phyloP scores from a whole-genome alignment of 2,329 filamentous ascomycete genomes.

The Fusarium pseudocircinatum region DNA sequence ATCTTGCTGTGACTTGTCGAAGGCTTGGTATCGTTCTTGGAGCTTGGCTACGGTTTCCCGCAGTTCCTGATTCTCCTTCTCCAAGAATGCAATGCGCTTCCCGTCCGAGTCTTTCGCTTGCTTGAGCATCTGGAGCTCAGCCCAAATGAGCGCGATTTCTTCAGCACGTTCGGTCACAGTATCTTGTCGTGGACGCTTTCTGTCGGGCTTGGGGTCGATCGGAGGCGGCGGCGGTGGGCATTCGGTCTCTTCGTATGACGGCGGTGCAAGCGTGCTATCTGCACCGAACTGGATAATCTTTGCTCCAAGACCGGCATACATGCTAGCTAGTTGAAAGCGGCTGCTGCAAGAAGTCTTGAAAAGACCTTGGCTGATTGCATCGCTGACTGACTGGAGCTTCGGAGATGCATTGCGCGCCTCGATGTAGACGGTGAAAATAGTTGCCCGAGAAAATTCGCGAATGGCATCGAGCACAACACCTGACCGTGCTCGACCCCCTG shows the following conservation, averaged over 20 bases:
- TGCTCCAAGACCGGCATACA: conserved; percentile 20
- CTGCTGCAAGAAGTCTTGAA: not conserved
- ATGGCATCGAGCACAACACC: conserved; percentile 23
- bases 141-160: not conserved
- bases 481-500: conserved; percentile 7
- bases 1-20: not conserved
- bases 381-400: conserved; percentile 5
- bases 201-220: not conserved
- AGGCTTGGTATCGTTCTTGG: not conserved
- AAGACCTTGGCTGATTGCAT: conserved; percentile 2
- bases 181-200: conserved; percentile 13
- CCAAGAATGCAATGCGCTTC: not conserved
- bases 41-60: not conserved
- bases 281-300: not conserved
- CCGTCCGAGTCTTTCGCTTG: not conserved
- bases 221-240: not conserved
- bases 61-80: not conserved
- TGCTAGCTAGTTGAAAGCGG: conserved; percentile 14
- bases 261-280: not conserved
- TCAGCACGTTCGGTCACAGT: not conserved
- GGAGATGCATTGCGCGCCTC: not conserved
- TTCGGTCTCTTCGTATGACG: conserved; percentile 2
- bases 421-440: conserved; percentile 15
- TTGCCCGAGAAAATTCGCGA: conserved; percentile 10
- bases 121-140: not conserved